A percentile compares a stretch with the other conserved stretches of the same genome.
phyloP scores from a whole-genome alignment of 345 rosid species.

The Lagerstroemia speciosa region DNA sequence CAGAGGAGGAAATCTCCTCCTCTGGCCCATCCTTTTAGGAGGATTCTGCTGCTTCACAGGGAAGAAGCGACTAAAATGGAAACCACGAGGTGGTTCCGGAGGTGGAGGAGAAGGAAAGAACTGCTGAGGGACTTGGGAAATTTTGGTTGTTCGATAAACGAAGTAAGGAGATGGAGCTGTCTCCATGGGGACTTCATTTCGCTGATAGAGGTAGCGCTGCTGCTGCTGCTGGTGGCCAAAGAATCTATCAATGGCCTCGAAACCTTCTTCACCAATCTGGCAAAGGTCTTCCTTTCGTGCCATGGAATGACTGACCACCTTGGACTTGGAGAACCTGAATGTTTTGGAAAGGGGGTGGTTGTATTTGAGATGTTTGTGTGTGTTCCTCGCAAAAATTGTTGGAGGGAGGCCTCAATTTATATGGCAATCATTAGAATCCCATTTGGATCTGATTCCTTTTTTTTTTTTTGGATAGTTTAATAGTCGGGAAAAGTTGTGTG shows the following conservation, averaged over 20 bases:
- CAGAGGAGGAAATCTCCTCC: not conserved
- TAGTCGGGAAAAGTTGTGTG: too few relatives aligned
- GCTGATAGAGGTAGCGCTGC: not conserved
- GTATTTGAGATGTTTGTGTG: too few relatives aligned
- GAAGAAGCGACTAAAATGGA: not conserved
- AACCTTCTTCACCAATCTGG: not conserved
- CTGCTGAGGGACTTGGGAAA: not conserved
- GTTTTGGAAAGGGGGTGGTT: too few relatives aligned
- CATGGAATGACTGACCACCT: not conserved
- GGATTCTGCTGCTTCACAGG: not conserved
- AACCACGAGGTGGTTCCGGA: not conserved
- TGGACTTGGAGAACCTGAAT: not conserved
- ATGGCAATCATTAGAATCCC: not conserved
- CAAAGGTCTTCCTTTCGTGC: not conserved
- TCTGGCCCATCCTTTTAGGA: not conserved
- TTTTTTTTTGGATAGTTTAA: too few relatives aligned
- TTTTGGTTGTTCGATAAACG: not conserved
- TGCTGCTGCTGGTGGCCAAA: not conserved
- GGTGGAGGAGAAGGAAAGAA: not conserved
- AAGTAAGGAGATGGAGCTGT: not conserved
- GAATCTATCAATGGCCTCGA: not conserved
- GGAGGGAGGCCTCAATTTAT: not conserved
- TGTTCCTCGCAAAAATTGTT: not conserved
- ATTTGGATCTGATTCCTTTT: too few relatives aligned
- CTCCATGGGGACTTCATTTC: not conserved